Evolutionary conservation across 164 flowering plant genomes (phyloP), one percentile per base, ranked within the genome.

Genomic region (Houttuynia cordata): DNA sequence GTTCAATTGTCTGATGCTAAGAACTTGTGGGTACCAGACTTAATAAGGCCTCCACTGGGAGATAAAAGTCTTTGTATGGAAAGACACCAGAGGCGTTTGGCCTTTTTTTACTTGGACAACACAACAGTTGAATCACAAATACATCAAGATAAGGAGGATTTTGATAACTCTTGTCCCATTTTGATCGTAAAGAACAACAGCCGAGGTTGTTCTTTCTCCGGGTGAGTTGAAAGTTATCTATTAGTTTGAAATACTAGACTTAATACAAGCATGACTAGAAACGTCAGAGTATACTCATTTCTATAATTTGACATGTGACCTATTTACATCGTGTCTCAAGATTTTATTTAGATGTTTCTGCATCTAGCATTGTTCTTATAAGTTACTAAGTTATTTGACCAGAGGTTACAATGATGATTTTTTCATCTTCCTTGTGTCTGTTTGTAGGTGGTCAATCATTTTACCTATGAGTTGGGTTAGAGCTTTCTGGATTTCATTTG

Each of bases 391-490:
- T 7, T 30, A 30, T 30, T n/a, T 30, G 37, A 30, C 37, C 6
- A 30, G 37, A 30, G 37, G 2, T 30, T 30, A 6, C 6, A 30
- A 30, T 30, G 37, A 2, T 30, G 5, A 7, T 23, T 56, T 24
- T 24, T 23, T 56, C 8, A 10, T 34, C 45, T 7, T 7, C 22
- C 10, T 37, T 34, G 21, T 17, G 13, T 22, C 30, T 42, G 12
- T 60, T 51, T 73, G 57, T 80, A 93, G 97, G 65, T 90, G 92
- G 90, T 78, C 95, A 22, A 68, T 93, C 54, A 71, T 90, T 72
- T 85, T 93, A 21, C 97, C 97, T 17, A 57, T 93, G 40, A 79
- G 82, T 74, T 93, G 99, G 99, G 81, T 76, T 41, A 86, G 72
- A 73, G 80, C 87, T 55, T 88, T 90, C 59, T 93, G 97, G 99